Evolutionary conservation across 2,329 filamentous ascomycete genomes (phyloP).

Genomic region (Fusarium sp.): DNA sequence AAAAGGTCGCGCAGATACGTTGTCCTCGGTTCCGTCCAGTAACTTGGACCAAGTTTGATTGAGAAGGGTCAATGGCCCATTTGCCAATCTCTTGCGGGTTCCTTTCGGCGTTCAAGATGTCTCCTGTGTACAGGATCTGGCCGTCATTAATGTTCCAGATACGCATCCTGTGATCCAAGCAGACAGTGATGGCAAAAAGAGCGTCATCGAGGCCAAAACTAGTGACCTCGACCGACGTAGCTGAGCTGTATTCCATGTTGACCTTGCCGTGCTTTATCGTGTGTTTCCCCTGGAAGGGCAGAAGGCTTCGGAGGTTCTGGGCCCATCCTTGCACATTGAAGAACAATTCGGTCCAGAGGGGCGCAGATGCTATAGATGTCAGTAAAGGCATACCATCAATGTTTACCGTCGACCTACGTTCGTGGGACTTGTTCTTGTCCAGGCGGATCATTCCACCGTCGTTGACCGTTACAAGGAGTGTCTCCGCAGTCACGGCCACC

Average conservation of each 20-base stretch:
- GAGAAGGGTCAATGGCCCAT: conserved; percentile 82
- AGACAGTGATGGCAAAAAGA: conserved; percentile 79
- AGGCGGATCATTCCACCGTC: conserved; percentile 82
- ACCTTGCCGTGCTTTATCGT: conserved; percentile 72
- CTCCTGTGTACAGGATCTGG: conserved; percentile 79
- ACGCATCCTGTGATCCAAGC: conserved; percentile 87
- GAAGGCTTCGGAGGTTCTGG: conserved; percentile 72
- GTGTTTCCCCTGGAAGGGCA: conserved; percentile 74
- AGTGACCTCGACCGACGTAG: conserved; percentile 70
- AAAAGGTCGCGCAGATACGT: conserved; percentile 80
- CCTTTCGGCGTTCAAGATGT: conserved; percentile 77
- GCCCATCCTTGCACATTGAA: conserved; percentile 81
- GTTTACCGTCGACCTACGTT: conserved; percentile 53
- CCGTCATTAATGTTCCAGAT: conserved; percentile 91
- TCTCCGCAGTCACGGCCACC: conserved; percentile 77
- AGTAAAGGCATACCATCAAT: not conserved
- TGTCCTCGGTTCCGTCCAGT: conserved; percentile 68
- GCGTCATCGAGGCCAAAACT: conserved; percentile 61
- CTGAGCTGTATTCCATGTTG: conserved; percentile 75
- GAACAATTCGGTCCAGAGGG: conserved; percentile 75
- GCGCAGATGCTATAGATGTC: conserved; percentile 40
- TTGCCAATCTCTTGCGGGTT: conserved; percentile 77
- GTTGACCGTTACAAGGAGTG: conserved; percentile 83
- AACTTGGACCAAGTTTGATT: conserved; percentile 80
- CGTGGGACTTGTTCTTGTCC: conserved; percentile 65